These are phyloP conservation scores for Fistulinella cinereoalba DNA, from an alignment of 1,284 basidiomycete species.

Conservation along the genomic window DNA sequence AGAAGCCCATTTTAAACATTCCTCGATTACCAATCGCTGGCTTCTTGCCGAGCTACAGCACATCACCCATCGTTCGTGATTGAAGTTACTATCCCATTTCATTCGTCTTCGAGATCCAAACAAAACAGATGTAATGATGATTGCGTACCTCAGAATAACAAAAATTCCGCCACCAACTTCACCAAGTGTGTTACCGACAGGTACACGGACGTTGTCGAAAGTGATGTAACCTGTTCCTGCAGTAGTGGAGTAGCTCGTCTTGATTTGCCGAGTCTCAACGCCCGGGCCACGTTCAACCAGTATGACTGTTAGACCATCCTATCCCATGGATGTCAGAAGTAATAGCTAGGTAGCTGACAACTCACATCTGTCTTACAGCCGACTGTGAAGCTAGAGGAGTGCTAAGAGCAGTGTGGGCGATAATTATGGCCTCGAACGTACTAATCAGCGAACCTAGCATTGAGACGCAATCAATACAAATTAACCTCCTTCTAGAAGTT, in stretches of 20 bases:
- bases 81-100: conserved; percentile 49
- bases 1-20: conserved; percentile 60
- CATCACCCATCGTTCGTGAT: conserved; percentile 69
- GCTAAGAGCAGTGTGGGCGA: too few species aligned
- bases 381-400: conserved; percentile 60
- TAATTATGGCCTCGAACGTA: too few species aligned
- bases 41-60: conserved; percentile 52
- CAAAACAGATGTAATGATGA: not conserved
- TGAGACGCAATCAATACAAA: conserved; percentile 1
- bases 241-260: conserved; percentile 67
- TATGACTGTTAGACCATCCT: conserved; percentile 55
- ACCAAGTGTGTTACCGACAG: conserved; percentile 79
- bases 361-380: conserved; percentile 63
- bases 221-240: conserved; percentile 80
- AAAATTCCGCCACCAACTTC: conserved; percentile 75
- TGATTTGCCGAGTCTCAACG: conserved; percentile 77
- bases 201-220: conserved; percentile 81
- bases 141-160: conserved; percentile 49
- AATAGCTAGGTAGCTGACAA: not conserved
- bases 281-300: conserved; percentile 71
- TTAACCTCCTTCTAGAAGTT: not conserved
- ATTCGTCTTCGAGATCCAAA: not conserved
- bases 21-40: conserved; percentile 50
- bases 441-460: conserved; percentile 55
- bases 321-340: conserved; percentile 1